phyloP scores from a whole-genome alignment of 2,329 filamentous ascomycete species.

The Plenodomus tracheiphilus region DNA sequence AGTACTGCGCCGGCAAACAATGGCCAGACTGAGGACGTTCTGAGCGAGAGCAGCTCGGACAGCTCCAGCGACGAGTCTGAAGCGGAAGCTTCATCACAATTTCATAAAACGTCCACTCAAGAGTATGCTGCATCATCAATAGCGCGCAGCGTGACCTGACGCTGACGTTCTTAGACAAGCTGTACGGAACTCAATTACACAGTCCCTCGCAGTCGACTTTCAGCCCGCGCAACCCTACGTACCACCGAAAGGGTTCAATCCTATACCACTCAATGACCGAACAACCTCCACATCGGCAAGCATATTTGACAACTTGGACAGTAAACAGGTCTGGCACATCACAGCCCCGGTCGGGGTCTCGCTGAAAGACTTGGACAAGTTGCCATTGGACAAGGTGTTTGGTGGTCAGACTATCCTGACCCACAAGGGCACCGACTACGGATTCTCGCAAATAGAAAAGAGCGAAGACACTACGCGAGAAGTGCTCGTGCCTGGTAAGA shows the following conservation, averaged over 20 bases:
- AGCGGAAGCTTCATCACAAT: conserved; percentile 27
- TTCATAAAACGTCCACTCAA: conserved; percentile 18
- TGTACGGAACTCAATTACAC: conserved; percentile 13
- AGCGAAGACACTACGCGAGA: conserved; percentile 59
- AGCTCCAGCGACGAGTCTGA: conserved; percentile 46
- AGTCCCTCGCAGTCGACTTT: conserved; percentile 35
- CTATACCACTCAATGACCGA: conserved; percentile 52
- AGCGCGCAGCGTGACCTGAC: not conserved
- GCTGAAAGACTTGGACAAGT: conserved; percentile 66
- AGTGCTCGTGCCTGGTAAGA: conserved; percentile 63
- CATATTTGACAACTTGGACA: conserved; percentile 63
- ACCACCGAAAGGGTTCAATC: conserved; percentile 53
- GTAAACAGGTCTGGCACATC: conserved; percentile 82
- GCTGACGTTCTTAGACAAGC: conserved; percentile 5
- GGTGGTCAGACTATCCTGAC: conserved; percentile 60
- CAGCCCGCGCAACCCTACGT: conserved; percentile 42
- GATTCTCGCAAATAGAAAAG: conserved; percentile 56
- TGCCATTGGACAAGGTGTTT: conserved; percentile 63
- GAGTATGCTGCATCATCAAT: conserved; percentile 7
- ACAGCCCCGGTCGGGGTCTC: conserved; percentile 71
- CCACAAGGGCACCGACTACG: conserved; percentile 67
- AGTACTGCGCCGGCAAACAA: conserved; percentile 17
- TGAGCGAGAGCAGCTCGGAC: conserved; percentile 25
- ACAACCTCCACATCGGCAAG: conserved; percentile 40
- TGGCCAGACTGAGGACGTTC: conserved; percentile 15